These are phyloP conservation scores for Tetrastigma voinierianum DNA, from an alignment of 164 flowering plant genomes.

Conservation along the genomic window DNA sequence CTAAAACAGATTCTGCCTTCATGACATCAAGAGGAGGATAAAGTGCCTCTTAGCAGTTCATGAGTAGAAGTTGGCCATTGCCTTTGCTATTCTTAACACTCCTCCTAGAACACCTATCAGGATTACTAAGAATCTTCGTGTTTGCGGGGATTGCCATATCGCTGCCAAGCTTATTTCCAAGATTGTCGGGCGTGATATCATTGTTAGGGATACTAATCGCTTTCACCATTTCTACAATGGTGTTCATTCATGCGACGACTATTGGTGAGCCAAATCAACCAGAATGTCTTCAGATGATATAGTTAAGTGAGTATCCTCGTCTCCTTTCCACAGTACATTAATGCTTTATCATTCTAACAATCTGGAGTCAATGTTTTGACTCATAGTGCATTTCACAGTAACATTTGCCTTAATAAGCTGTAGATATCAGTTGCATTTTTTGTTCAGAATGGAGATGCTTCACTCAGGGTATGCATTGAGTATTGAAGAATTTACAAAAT, in stretches of 20 bases:
- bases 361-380: not conserved
- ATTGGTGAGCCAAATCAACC: slow-evolving; percentile 22
- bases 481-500: slow-evolving; percentile 45
- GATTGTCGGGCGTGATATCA: slow-evolving; percentile 28
- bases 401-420: slow-evolving; percentile 44
- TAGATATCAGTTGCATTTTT: slow-evolving; percentile 88
- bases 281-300: slow-evolving; percentile 31
- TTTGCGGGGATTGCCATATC: too few species aligned
- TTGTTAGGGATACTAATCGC: slow-evolving; percentile 31
- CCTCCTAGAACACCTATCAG: too few species aligned
- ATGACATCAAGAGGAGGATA: too few species aligned
- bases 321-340: not conserved
- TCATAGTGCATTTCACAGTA: too few species aligned
- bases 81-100: too few species aligned
- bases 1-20: too few species aligned
- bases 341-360: not conserved
- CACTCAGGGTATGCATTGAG: slow-evolving; percentile 46
- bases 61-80: too few species aligned
- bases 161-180: slow-evolving; percentile 36
- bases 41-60: too few species aligned
- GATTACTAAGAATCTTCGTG: too few species aligned
- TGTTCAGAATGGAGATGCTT: slow-evolving; percentile 90
- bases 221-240: slow-evolving; percentile 32
- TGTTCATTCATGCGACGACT: slow-evolving; percentile 36
- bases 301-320: slow-evolving; percentile 86